These are phyloP conservation scores for Fragaria ananassa DNA, from an alignment of 306 rosid genomes.

Conservation along the genomic window DNA sequence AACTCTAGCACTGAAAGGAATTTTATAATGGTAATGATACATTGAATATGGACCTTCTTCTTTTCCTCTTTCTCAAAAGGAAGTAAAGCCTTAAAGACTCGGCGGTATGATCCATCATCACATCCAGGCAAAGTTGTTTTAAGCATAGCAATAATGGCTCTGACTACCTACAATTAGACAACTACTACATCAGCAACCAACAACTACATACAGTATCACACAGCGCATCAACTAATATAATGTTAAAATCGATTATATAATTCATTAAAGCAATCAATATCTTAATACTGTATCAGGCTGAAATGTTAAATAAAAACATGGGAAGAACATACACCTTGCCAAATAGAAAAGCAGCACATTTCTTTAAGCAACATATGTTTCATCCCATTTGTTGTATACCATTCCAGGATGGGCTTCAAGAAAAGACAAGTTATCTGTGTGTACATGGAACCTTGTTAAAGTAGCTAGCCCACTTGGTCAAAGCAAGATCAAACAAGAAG, in stretches of 20 bases:
- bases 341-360: background rate
- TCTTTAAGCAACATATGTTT: background rate
- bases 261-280: background rate
- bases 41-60: constrained; percentile 53
- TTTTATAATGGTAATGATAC: background rate
- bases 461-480: background rate
- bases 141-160: constrained; percentile 78
- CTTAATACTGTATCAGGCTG: background rate
- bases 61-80: constrained; percentile 81
- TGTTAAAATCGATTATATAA: background rate
- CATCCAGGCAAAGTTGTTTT: constrained; percentile 65
- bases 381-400: background rate
- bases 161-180: constrained; percentile 62
- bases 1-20: constrained; percentile 20
- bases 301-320: background rate
- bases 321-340: background rate
- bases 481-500: background rate
- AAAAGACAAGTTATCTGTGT: background rate
- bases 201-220: background rate
- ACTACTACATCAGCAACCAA: constrained; percentile 15
- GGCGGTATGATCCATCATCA: constrained; percentile 67
- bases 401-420: background rate
- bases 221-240: background rate
- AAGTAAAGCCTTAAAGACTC: constrained; percentile 82
- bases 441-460: background rate